Evolutionary conservation across 2,329 filamentous ascomycete species (phyloP).

Genomic region (Zopfia rhizophila): DNA sequence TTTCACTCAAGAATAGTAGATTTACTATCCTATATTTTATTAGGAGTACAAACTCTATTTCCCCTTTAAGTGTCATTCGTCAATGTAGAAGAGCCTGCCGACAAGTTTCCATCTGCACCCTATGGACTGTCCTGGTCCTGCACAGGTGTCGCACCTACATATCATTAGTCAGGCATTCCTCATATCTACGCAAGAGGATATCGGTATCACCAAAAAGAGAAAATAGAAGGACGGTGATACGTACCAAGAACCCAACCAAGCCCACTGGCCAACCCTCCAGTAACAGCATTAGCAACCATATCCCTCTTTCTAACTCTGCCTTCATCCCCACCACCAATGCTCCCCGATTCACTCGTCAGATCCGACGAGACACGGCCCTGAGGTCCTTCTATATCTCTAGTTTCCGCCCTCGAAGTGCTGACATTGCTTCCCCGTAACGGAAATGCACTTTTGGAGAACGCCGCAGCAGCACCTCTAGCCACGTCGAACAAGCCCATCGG

Average conservation of each 20-base stretch:
- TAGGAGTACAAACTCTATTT: too few species aligned
- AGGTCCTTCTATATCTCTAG: slow-evolving; percentile 11
- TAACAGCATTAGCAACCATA: slow-evolving; percentile 73
- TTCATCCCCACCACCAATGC: slow-evolving; percentile 42
- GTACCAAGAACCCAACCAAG: slow-evolving; percentile 72
- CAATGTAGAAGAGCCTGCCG: too few species aligned
- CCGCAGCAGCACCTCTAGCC: slow-evolving; percentile 60
- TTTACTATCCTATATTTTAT: too few species aligned
- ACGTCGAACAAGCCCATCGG: slow-evolving; percentile 66
- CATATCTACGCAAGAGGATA: background rate
- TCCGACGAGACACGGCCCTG: slow-evolving; percentile 39
- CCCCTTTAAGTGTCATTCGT: too few species aligned
- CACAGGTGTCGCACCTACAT: slow-evolving; percentile 43
- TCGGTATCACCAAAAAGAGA: background rate
- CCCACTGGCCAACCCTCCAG: slow-evolving; percentile 69
- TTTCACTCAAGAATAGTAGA: too few species aligned
- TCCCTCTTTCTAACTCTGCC: slow-evolving; percentile 74
- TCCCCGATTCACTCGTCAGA: slow-evolving; percentile 48
- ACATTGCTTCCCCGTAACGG: slow-evolving; percentile 47
- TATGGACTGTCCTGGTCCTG: slow-evolving; percentile 29
- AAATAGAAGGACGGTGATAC: slow-evolving; percentile 18
- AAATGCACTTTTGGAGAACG: slow-evolving; percentile 59
- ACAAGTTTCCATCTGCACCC: too few species aligned
- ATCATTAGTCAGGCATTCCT: slow-evolving; percentile 5
- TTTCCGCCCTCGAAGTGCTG: slow-evolving; percentile 19